phyloP scores from a whole-genome alignment of 495 filamentous ascomycete genomes.

The Podospora didyma region DNA sequence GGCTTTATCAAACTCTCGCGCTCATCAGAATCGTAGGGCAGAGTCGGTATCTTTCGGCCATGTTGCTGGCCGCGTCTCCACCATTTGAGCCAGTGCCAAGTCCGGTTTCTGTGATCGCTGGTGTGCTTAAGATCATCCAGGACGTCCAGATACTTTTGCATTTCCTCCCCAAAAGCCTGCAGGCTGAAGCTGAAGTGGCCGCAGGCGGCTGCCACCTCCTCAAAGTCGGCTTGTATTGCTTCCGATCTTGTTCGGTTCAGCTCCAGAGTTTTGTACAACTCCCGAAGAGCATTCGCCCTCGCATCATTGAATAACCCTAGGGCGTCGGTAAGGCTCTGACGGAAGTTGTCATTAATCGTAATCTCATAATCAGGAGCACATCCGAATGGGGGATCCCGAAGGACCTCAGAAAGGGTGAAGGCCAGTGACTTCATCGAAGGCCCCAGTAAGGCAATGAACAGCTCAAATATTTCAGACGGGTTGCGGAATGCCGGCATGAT shows the following conservation, averaged over 20 bases:
- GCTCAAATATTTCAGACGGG: conserved; percentile 76
- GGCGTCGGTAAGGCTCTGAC: conserved; percentile 71
- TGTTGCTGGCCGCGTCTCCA: conserved; percentile 51
- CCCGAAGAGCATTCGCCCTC: conserved; percentile 66
- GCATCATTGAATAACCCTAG: conserved; percentile 72
- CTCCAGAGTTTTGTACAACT: conserved; percentile 74
- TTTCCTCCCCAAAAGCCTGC: conserved; percentile 83
- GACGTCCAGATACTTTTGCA: conserved; percentile 75
- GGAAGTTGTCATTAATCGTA: conserved; percentile 71
- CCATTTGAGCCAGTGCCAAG: conserved; percentile 85
- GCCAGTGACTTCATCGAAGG: conserved; percentile 95
- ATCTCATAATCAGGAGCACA: conserved; percentile 60
- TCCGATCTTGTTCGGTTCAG: conserved; percentile 58
- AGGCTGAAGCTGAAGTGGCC: conserved; percentile 92
- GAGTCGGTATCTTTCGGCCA: conserved; percentile 15
- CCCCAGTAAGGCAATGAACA: conserved; percentile 82
- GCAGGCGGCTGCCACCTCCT: conserved; percentile 93
- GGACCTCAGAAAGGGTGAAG: conserved; percentile 80
- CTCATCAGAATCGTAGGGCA: conserved; percentile 54
- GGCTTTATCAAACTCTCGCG: conserved; percentile 34
- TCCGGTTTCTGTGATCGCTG: conserved; percentile 54
- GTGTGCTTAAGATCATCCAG: conserved; percentile 77
- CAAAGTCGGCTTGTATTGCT: conserved; percentile 84
- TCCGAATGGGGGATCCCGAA: conserved; percentile 82
- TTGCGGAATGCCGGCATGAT: conserved; percentile 38